Evolutionary conservation across 1,284 basidiomycete species (phyloP), one percentile per base, ranked within the genome.

Genomic region (Apiotrichum akiyoshidainum): DNA sequence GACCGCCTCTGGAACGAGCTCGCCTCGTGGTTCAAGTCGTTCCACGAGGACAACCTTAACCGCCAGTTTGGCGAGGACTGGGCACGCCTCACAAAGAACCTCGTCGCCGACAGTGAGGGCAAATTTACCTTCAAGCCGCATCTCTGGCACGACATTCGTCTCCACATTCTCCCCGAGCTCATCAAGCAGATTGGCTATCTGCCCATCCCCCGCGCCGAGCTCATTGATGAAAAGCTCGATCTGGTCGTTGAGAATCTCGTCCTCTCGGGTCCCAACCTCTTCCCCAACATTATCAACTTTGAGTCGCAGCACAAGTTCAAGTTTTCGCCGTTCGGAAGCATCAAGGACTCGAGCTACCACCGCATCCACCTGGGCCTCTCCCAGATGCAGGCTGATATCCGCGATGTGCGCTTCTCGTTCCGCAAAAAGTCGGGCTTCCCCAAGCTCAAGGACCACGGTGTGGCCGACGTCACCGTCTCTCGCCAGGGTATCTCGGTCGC

Each of bases 361-460:
- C 83, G 85, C 65, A 84, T 93, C 68, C 85, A 82, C 17, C 72
- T 94, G 57, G 85, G 83, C 8, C 80, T 93, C 41, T 81, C 81
- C 33, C 93, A 98, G 77, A 90, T 97, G 70, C 94, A 98, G 77
- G 87, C 89, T n/a, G 92, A 95, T 57, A 87, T 96, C 83, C 84
- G 88, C 42, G 92, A 96, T 69, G 89, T 96, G 21, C 86, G 88
- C 14, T 95, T 96, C 76, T 92, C 88, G 73, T 90, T 90, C 73
- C 60, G 66, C 62, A 65, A 70, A 54, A 74, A 72, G 67, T 62
- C 64, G 35, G 76, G 77, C 40, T 80, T 74, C 73, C 77, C 76
- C 51, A 72, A 88, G 81, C 79, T 96, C 72, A 84, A 80, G 46
- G 95, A 98, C 80, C 87, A 86, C n/a, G 95, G 94, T 65, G 78